Evolutionary conservation across 768 basidiomycete genomes (phyloP), one percentile per base, ranked within the genome.

Genomic region (Rhizopogon roseolus): DNA sequence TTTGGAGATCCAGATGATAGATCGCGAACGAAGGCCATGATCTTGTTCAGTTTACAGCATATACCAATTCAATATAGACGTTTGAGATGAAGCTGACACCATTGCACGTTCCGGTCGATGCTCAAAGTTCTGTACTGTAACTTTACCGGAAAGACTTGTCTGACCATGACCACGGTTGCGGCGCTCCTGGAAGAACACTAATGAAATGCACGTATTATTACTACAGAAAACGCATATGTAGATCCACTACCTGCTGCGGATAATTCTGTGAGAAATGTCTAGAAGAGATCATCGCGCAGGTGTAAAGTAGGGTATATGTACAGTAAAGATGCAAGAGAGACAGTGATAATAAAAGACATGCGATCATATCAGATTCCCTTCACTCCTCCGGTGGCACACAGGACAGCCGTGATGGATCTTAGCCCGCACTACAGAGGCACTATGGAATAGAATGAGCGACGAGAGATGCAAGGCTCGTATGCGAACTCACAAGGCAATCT

Each of bases 391-490:
- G 60, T 80, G 76, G 70, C 93, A 93, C 0, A 90, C 83, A 4
- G 92, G 93, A 68, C 92, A 95, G 2, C 87, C 84, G 38, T 84
- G 75, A 36, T 71, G 71, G 9, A 93, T 69, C 57, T 77, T 79
- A 25, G 84, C 78, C 19, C 85, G 79, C 22, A 92, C 76, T 60
- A 85, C 80, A 4, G 89, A 84, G 36, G 90, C 85, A 57, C 89
- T 91, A 50, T 4, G 22, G 56, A 19, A 54, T 16, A 56, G 49
- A 42, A 50, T 62, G 42, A 65, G 52, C 53, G 42, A 25, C 39
- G 10, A 32, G 37, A 9, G 50, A 9, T 17, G 49, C 11, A 19
- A 32, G 9, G 29, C 44, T 32, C n/a, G 46, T 16, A 37, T 19
- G 44, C 37, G 27, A 28, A 53, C 87, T 68, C 60, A 92, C 90